Conservation (phyloP, 192 early-diverging fungal genomes). For the Mortierella antarctica region DNA sequence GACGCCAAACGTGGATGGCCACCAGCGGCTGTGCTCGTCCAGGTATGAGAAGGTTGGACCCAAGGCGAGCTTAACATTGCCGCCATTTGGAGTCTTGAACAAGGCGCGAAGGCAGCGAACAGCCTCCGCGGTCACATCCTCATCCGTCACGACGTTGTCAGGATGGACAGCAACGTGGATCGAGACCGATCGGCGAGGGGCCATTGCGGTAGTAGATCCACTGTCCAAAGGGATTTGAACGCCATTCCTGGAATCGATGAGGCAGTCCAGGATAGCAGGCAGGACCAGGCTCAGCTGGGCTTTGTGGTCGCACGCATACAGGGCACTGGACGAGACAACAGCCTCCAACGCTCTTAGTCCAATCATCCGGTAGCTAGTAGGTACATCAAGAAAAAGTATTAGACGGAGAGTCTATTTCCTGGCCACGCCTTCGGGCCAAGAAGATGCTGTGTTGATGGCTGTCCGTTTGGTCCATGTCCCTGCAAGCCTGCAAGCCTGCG, state of each 20-base stretch:
- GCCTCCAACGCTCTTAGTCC: conserved; percentile 75
- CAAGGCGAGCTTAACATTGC: conserved; percentile 32
- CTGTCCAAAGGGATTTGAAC: conserved; percentile 12
- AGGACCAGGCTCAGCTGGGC: conserved; percentile 71
- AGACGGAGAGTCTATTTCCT: neutral
- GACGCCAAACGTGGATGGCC: conserved; percentile 48
- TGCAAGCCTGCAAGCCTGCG: too few relatives aligned
- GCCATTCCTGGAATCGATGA: conserved; percentile 45
- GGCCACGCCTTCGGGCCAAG: too few relatives aligned
- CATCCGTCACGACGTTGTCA: conserved; percentile 33
- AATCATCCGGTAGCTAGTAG: conserved; percentile 55
- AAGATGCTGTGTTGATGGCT: too few relatives aligned
- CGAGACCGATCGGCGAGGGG: conserved; percentile 26
- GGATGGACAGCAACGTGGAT: conserved; percentile 39
- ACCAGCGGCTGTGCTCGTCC: conserved; percentile 51
- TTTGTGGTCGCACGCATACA: conserved; percentile 69
- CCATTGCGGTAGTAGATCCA: neutral
- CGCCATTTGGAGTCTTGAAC: conserved; percentile 35
- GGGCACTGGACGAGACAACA: conserved; percentile 68
- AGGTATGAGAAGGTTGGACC: conserved; percentile 42
- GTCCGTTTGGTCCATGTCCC: too few relatives aligned
- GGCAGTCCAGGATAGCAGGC: conserved; percentile 59
- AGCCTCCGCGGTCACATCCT: conserved; percentile 48
- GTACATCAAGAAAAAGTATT: neutral
- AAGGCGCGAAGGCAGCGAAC: conserved; percentile 49